Base-by-base conservation (phyloP, 495 filamentous ascomycete species). In the Saxispiralis lemnorum region DNA sequence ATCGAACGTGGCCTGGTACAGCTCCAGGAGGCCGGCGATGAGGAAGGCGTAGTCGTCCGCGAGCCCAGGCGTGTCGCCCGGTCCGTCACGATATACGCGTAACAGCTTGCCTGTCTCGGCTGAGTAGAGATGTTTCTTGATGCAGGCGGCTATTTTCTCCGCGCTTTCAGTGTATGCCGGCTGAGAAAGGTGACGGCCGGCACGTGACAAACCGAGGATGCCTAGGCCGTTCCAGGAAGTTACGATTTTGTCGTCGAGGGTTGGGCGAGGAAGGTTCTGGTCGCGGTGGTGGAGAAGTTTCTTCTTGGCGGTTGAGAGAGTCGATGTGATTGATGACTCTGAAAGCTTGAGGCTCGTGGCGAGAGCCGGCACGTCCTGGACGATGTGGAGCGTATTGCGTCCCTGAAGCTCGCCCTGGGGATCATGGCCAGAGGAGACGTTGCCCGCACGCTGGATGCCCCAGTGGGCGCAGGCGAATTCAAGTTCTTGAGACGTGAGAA, bases 1-100 rank as follows among this genome's bases (percentile, higher is more conserved):
- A 32, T 94, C 77, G 51, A 83, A 81, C 0, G 86, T 93, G 6
- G 81, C 73, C 60, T 93, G 79, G 55, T 94, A 94, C 46, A 97
- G 69, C 50, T 89, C 77, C 39, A 96, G 65, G 15, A 95, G 65
- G 0, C 86, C 92, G 20, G 76, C 71, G 38, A 86, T 83, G 40
- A 96, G 54, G 59, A 82, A 94, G 2, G 89, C 87, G 58, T 96
- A 97, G 58, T 97, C 89, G 50, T 97, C 89, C 5, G 87, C 87
- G 59, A 96, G 93, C 1, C 74, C 89, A 5, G 67, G 66, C 0
- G 78, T 81, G 31, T 79, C 69, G 19, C 83, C 81, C 30, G 64
- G 67, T 16, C 78, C 80, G 49, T 86, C 75, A 21, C 77, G 75
- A 56, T 77, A 93, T 36, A 92, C 79, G 18, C 89, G 69, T 48